Evolutionary conservation across 331 rosid genomes (phyloP).

Genomic region (Ulmus americana): DNA sequence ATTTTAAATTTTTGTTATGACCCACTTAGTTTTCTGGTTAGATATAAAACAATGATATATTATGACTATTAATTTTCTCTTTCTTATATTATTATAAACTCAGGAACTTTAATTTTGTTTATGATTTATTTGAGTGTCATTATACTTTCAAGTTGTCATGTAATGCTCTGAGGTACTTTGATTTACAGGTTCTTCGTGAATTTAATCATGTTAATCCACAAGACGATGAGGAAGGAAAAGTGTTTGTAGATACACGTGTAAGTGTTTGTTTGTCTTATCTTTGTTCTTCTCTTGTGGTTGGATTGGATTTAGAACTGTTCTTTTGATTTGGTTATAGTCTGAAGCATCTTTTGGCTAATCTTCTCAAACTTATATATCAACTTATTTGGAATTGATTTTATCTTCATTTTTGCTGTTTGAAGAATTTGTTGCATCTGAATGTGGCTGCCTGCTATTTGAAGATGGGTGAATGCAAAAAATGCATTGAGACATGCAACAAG

Average conservation of each 20-base stretch:
- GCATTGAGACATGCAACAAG: constrained; percentile 92
- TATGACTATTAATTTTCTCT: background rate
- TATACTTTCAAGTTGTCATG: background rate
- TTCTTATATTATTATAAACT: background rate
- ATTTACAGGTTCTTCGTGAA: constrained; percentile 76
- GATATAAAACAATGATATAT: no score
- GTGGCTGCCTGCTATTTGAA: constrained; percentile 85
- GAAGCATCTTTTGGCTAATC: constrained; percentile 1
- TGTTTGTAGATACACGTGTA: constrained; percentile 72
- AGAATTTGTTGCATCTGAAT: constrained; percentile 83
- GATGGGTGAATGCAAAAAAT: constrained; percentile 78
- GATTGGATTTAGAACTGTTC: background rate
- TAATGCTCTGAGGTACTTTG: constrained; percentile 33
- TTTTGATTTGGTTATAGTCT: background rate
- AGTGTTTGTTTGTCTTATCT: constrained; percentile 15
- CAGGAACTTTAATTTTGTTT: background rate
- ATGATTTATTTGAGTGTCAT: background rate
- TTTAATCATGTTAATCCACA: constrained; percentile 98
- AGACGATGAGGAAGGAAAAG: constrained; percentile 89
- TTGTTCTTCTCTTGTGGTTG: background rate
- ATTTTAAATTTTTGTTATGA: background rate
- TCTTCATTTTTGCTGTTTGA: constrained; percentile 28
- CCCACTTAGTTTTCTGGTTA: background rate
- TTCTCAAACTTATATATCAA: background rate
- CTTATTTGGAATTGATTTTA: constrained; percentile 23